A percentile compares a stretch with the other conserved stretches of the same genome.
These are phyloP conservation scores for Pyrrhoderma noxium DNA, from an alignment of 1,284 basidiomycete genomes.

Conservation along the genomic window DNA sequence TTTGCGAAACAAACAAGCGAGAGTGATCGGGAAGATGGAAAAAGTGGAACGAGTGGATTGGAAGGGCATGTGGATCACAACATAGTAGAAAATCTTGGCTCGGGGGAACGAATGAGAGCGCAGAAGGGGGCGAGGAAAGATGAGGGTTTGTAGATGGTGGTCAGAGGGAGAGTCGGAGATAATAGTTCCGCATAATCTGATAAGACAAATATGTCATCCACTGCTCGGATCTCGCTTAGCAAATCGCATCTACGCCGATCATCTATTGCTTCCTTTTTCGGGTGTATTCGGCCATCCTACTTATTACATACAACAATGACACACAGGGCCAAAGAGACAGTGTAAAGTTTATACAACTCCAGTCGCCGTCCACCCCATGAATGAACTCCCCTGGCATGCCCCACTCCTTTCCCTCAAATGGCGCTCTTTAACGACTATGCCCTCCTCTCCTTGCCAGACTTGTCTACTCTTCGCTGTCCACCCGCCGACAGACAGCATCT, in stretches of 20 bases:
- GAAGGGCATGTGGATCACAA: not conserved
- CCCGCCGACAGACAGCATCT: not conserved
- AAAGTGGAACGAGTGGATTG: not conserved
- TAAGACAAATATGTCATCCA: not conserved
- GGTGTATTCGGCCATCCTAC: not conserved
- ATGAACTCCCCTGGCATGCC: too few species aligned
- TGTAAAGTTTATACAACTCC: too few species aligned
- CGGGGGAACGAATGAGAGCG: too few species aligned
- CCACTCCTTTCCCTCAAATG: not conserved
- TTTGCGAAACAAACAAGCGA: not conserved
- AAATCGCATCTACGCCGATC: not conserved
- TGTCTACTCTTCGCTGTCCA: slow-evolving; percentile 29
- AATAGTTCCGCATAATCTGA: too few species aligned
- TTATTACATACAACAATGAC: not conserved
- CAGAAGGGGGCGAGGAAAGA: too few species aligned
- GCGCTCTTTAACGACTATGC: slow-evolving; percentile 25
- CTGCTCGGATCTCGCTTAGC: not conserved
- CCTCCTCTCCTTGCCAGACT: slow-evolving; percentile 30
- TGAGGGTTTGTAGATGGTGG: too few species aligned
- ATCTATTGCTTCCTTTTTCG: not conserved
- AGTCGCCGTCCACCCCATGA: too few species aligned
- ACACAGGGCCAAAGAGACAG: not conserved
- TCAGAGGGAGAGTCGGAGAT: too few species aligned
- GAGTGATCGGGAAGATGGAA: not conserved
- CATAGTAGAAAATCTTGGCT: too few species aligned